These are phyloP conservation scores for Hymenoscyphus fraxineus DNA, from an alignment of 2,329 filamentous ascomycete genomes.

Conservation along the genomic window DNA sequence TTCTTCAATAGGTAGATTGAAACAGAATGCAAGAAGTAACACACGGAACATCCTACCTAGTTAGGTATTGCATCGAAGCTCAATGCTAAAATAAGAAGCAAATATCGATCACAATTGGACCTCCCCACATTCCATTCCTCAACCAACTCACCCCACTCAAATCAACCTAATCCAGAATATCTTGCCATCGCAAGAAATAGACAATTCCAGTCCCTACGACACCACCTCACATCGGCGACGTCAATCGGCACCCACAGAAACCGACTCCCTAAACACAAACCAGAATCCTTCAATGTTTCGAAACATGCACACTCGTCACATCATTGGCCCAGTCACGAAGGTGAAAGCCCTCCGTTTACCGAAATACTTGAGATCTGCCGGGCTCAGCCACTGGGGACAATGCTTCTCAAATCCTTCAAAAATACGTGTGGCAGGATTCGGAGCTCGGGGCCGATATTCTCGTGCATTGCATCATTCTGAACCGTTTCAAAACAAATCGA, in stretches of 20 bases:
- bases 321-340: neutral
- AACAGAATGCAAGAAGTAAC: neutral
- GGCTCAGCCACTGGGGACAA: neutral
- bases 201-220: neutral
- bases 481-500: neutral
- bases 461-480: neutral
- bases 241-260: neutral
- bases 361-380: neutral
- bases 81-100: neutral
- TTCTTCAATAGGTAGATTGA: neutral
- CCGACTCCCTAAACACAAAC: neutral
- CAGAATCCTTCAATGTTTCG: conserved; percentile 1
- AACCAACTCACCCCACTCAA: neutral
- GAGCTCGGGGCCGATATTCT: neutral
- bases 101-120: neutral
- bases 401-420: neutral
- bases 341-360: neutral
- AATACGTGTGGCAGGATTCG: neutral
- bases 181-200: neutral
- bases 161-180: neutral
- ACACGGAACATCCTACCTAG: neutral
- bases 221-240: neutral
- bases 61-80: neutral
- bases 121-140: neutral
- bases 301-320: neutral